A percentile compares a stretch with the other conserved stretches of the same genome.
phyloP scores from a whole-genome alignment of 202 grass and related monocot species.

The Tripidium arundinaceum region DNA sequence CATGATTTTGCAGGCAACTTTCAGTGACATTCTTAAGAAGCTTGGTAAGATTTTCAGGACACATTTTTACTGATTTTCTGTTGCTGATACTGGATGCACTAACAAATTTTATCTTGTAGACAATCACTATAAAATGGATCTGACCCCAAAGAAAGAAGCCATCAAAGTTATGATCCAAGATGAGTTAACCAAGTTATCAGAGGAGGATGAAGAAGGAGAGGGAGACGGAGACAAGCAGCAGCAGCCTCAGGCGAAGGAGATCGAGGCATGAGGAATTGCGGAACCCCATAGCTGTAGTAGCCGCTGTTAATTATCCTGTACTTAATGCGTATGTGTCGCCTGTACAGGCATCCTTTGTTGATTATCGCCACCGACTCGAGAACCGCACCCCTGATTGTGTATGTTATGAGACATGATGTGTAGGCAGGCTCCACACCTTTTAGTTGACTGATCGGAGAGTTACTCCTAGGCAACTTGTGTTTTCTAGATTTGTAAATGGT shows the following conservation, averaged over 20 bases:
- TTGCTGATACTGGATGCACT: neutral
- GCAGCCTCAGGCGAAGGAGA: conserved; percentile 31
- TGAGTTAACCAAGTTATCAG: conserved; percentile 74
- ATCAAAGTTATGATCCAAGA: conserved; percentile 95
- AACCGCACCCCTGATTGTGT: conserved; percentile 33
- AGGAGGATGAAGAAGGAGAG: conserved; percentile 72
- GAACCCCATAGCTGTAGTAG: conserved; percentile 32
- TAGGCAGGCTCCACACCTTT: conserved; percentile 36
- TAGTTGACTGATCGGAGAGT: conserved; percentile 43
- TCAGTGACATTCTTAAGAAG: conserved; percentile 95
- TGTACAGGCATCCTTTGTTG: conserved; percentile 28
- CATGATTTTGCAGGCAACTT: conserved; percentile 79
- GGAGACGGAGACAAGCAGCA: conserved; percentile 41
- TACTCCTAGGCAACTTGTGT: conserved; percentile 30
- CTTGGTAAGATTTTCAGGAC: conserved; percentile 60
- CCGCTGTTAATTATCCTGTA: conserved; percentile 45
- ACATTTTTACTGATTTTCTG: neutral
- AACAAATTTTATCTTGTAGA: conserved; percentile 38
- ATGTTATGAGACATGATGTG: conserved; percentile 29
- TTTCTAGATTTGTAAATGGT: conserved; percentile 37
- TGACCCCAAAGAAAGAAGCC: conserved; percentile 62
- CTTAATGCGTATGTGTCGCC: conserved; percentile 23
- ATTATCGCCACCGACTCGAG: conserved; percentile 12
- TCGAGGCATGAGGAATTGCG: conserved; percentile 33
- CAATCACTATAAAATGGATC: conserved; percentile 76